These are phyloP conservation scores for Parathielavia appendiculata DNA, from an alignment of 495 filamentous ascomycete genomes.

Conservation along the genomic window DNA sequence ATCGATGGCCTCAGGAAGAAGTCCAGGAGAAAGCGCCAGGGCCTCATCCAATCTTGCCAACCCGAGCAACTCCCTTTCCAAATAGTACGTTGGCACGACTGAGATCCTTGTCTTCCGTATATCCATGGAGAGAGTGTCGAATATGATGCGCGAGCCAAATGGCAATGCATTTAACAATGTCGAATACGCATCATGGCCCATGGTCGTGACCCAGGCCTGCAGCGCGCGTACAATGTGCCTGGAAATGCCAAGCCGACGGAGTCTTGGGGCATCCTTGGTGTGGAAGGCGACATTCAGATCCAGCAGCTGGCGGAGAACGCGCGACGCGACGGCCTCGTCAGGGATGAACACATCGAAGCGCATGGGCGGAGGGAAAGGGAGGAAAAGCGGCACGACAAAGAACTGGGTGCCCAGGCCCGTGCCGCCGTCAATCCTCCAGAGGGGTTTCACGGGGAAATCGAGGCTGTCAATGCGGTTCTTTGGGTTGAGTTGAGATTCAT, in stretches of 20 bases:
- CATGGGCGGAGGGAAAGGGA: constrained; percentile 37
- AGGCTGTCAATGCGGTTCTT: constrained; percentile 50
- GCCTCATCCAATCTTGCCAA: constrained; percentile 25
- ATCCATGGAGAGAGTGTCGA: constrained; percentile 39
- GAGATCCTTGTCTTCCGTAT: constrained; percentile 34
- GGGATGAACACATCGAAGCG: constrained; percentile 48
- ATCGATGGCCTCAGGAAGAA: constrained; percentile 36
- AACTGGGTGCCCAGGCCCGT: constrained; percentile 47
- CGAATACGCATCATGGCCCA: constrained; percentile 8
- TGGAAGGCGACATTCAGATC: constrained; percentile 43
- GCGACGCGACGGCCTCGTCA: constrained; percentile 30
- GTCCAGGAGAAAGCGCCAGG: constrained; percentile 29
- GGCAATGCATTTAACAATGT: constrained; percentile 32
- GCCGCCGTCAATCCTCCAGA: constrained; percentile 48
- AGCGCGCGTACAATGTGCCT: constrained; percentile 41
- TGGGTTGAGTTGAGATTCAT: constrained; percentile 42
- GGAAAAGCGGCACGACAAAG: constrained; percentile 42
- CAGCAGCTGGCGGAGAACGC: constrained; percentile 38
- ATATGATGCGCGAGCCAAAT: constrained; percentile 46
- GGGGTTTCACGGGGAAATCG: constrained; percentile 33
- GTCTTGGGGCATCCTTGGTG: constrained; percentile 40
- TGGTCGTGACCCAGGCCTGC: constrained; percentile 36
- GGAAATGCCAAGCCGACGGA: constrained; percentile 40
- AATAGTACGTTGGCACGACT: constrained; percentile 38
- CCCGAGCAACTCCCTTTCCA: constrained; percentile 39